Conservation (phyloP, 129 eudicot genomes). For the Chrysanthemum seticuspe region DNA sequence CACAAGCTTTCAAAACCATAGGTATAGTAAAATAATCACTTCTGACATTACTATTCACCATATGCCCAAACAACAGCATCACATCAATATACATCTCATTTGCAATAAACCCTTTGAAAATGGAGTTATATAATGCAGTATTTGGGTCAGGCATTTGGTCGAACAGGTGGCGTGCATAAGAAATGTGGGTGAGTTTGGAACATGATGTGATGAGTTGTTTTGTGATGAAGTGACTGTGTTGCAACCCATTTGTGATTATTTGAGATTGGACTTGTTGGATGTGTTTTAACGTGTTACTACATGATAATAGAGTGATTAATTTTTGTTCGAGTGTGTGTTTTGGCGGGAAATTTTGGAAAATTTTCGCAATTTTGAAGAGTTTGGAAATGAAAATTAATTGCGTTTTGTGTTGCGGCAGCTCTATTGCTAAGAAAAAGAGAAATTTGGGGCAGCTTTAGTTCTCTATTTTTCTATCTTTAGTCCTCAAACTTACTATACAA, state of each 20-base stretch:
- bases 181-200: conserved; percentile 30
- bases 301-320: conserved; percentile 58
- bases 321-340: conserved; percentile 51
- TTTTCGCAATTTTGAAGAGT: conserved; percentile 40
- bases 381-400: too few relatives aligned
- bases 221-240: conserved; percentile 38
- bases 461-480: too few relatives aligned
- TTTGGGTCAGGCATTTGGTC: conserved; percentile 55
- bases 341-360: conserved; percentile 27
- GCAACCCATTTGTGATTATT: conserved; percentile 44
- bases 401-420: not conserved
- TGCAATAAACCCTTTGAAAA: conserved; percentile 68
- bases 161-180: conserved; percentile 59
- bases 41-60: conserved; percentile 47
- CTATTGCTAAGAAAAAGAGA: too few relatives aligned
- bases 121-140: conserved; percentile 54
- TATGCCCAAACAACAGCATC: conserved; percentile 39
- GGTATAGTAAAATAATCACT: conserved; percentile 65
- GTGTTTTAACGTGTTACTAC: conserved; percentile 39
- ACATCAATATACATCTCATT: conserved; percentile 40
- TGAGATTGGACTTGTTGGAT: conserved; percentile 60
- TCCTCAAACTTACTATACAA: too few relatives aligned
- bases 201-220: conserved; percentile 47
- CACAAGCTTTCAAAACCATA: conserved; percentile 70
- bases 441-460: too few relatives aligned